Conservation (phyloP, 2,329 filamentous ascomycete genomes). For the Aspergillus eucalypticola region DNA sequence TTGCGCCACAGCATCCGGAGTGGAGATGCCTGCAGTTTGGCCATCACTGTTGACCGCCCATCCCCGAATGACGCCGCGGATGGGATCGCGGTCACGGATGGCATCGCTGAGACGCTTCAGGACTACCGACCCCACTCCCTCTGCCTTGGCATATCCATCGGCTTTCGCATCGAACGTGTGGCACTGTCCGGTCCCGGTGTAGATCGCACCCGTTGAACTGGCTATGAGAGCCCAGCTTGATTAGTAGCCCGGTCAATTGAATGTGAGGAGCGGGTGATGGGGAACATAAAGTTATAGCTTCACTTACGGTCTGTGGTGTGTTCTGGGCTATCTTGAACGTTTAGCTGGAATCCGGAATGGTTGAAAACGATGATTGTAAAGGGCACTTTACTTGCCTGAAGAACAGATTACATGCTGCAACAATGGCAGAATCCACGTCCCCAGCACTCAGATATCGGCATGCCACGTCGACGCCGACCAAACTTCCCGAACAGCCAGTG, state of each 20-base stretch:
- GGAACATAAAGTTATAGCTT: background rate
- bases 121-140: conserved; percentile 31
- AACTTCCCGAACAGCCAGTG: conserved; percentile 43
- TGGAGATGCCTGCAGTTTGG: conserved; percentile 8
- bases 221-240: background rate
- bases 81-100: conserved; percentile 28
- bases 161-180: conserved; percentile 28
- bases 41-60: conserved; percentile 27
- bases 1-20: conserved; percentile 5
- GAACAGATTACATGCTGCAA: conserved; percentile 33
- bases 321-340: background rate
- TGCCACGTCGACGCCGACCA: conserved; percentile 27
- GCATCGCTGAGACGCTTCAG: conserved; percentile 31
- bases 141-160: conserved; percentile 34
- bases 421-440: conserved; percentile 31
- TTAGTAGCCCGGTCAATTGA: conserved; percentile 14
- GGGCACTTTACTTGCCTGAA: too few relatives aligned
- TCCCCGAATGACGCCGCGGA: conserved; percentile 30
- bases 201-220: conserved; percentile 28
- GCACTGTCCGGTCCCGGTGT: conserved; percentile 28
- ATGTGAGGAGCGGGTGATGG: background rate
- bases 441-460: conserved; percentile 11
- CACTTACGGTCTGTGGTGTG: background rate
- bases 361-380: too few relatives aligned
- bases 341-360: too few relatives aligned